Evolutionary conservation across 768 basidiomycete species (phyloP).

Genomic region (Rhizopogon vesiculosus): DNA sequence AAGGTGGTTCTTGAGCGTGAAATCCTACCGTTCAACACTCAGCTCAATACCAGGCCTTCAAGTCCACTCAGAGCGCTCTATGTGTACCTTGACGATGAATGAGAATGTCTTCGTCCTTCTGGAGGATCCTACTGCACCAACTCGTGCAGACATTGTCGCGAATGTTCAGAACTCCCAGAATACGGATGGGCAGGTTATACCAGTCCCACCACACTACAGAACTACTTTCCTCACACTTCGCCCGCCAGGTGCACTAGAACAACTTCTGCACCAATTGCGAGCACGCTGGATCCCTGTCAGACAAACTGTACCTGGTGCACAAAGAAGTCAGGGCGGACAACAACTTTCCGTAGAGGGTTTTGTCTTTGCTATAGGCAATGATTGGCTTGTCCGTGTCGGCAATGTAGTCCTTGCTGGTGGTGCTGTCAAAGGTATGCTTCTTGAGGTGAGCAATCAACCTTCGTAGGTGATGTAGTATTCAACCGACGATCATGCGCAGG

Average conservation of each 20-base stretch:
- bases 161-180: constrained; percentile 26
- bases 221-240: constrained; percentile 73
- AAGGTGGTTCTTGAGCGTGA: constrained; percentile 65
- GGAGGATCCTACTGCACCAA: constrained; percentile 72
- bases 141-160: constrained; percentile 50
- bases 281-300: constrained; percentile 73
- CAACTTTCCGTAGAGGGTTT: constrained; percentile 72
- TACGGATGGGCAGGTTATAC: constrained; percentile 9
- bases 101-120: constrained; percentile 76
- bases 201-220: constrained; percentile 54
- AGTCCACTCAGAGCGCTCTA: constrained; percentile 56
- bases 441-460: constrained; percentile 50
- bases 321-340: constrained; percentile 49
- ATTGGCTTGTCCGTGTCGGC: constrained; percentile 79
- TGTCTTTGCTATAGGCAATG: constrained; percentile 71
- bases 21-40: constrained; percentile 73
- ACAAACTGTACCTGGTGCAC: constrained; percentile 36
- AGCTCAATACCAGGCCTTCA: constrained; percentile 48
- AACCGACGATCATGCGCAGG: constrained; percentile 35
- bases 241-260: constrained; percentile 73
- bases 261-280: constrained; percentile 66
- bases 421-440: constrained; percentile 75
- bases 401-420: constrained; percentile 76
- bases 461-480: neutral
- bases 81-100: constrained; percentile 76